Evolutionary conservation across 2,329 filamentous ascomycete genomes (phyloP).

Genomic region (Fusarium xylarioides): DNA sequence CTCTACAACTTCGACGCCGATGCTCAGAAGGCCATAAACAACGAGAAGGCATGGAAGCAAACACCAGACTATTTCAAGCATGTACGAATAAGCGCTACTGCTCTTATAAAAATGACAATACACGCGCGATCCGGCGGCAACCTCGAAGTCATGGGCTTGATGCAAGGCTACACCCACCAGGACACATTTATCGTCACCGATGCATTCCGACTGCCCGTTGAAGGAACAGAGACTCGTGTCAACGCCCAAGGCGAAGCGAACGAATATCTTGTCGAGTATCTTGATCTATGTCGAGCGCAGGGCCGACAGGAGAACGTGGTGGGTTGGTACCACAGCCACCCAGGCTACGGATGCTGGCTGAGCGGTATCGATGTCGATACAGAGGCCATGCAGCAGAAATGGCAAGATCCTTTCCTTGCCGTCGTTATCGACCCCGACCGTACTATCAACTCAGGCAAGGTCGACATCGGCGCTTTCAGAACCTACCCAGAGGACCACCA

Average conservation of each 20-base stretch:
- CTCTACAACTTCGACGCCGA: constrained; percentile 84
- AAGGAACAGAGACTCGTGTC: constrained; percentile 97
- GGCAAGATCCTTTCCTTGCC: constrained; percentile 90
- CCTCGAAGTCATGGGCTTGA: constrained; percentile 96
- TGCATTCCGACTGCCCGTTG: constrained; percentile 90
- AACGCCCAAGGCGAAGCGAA: constrained; percentile 96
- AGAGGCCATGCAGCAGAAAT: constrained; percentile 84
- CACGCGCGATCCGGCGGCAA: constrained; percentile 94
- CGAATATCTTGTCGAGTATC: constrained; percentile 93
- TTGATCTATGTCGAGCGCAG: constrained; percentile 78
- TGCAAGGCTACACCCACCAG: constrained; percentile 91
- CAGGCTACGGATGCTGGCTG: constrained; percentile 98
- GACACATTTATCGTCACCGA: constrained; percentile 93
- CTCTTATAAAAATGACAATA: constrained; percentile 99
- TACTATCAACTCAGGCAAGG: constrained; percentile 92
- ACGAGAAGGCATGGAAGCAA: constrained; percentile 76
- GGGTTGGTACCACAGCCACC: constrained; percentile 98
- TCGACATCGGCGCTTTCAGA: constrained; percentile 96
- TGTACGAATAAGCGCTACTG: constrained; percentile 91
- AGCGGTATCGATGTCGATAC: constrained; percentile 95
- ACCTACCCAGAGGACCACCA: constrained; percentile 84
- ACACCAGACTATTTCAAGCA: constrained; percentile 91
- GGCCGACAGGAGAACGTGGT: constrained; percentile 88
- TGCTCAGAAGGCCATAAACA: constrained; percentile 72
- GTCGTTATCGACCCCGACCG: constrained; percentile 97